Conservation (phyloP, 2,329 filamentous ascomycete species). For the Apiospora marii region DNA sequence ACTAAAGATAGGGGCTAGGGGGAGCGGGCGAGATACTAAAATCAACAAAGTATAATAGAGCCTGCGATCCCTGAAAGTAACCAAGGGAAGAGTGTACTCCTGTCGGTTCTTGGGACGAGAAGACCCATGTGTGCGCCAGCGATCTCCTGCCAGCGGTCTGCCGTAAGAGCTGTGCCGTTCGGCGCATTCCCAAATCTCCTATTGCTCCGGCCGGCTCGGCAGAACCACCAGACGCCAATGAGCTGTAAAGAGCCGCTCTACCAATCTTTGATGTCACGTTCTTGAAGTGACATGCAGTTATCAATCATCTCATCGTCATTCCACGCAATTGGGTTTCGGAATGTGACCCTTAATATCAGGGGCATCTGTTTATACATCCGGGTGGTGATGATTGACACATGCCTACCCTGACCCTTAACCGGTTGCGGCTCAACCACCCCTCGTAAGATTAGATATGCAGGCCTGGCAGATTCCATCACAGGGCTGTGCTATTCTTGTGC, state of each 20-base stretch:
- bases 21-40: neutral
- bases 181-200: neutral
- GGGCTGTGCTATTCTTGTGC: conserved; percentile 9
- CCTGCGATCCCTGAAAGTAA: no score
- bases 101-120: neutral
- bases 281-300: neutral
- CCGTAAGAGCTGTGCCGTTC: conserved; percentile 4
- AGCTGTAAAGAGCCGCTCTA: neutral
- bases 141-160: neutral
- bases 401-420: neutral
- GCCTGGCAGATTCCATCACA: conserved; percentile 13
- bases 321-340: neutral
- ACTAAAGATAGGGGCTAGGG: no score
- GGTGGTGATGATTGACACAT: neutral
- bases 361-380: neutral
- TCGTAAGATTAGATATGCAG: conserved; percentile 13
- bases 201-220: conserved; percentile 12
- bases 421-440: conserved; percentile 9
- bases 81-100: neutral
- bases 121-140: neutral
- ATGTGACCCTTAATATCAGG: neutral
- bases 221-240: neutral
- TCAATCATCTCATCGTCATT: no score
- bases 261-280: neutral
- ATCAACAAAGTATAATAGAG: neutral